phyloP scores from a whole-genome alignment of 257 asterid genomes.

The Echites panduratus region DNA sequence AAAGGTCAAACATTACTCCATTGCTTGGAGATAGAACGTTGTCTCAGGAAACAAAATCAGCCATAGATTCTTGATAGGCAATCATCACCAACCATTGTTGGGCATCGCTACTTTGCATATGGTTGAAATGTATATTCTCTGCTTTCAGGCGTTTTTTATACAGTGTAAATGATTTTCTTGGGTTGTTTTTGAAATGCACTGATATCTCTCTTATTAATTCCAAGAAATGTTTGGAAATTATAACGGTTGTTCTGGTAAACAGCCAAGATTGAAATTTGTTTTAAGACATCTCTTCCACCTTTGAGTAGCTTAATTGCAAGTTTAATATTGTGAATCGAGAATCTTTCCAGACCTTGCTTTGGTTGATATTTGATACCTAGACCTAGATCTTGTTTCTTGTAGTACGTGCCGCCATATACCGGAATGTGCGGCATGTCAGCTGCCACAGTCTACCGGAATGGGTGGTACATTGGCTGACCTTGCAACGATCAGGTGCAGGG shows the following conservation, averaged over 20 bases:
- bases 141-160: background rate
- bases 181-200: background rate
- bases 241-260: background rate
- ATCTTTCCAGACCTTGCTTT: too few species aligned
- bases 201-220: background rate
- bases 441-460: too few species aligned
- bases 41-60: slow-evolving; percentile 21
- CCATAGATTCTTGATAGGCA: background rate
- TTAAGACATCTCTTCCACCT: background rate
- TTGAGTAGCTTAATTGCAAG: too few species aligned
- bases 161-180: slow-evolving; percentile 1
- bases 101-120: background rate
- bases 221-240: background rate
- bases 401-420: too few species aligned
- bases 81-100: background rate
- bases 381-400: too few species aligned
- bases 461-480: too few species aligned
- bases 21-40: slow-evolving; percentile 51
- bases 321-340: too few species aligned
- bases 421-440: too few species aligned
- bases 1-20: slow-evolving; percentile 48
- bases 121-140: too few species aligned
- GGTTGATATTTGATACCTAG: too few species aligned
- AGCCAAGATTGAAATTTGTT: background rate
- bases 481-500: too few species aligned